Conservation (phyloP, 1,284 basidiomycete species). For the Rhodotorula glutinis region DNA sequence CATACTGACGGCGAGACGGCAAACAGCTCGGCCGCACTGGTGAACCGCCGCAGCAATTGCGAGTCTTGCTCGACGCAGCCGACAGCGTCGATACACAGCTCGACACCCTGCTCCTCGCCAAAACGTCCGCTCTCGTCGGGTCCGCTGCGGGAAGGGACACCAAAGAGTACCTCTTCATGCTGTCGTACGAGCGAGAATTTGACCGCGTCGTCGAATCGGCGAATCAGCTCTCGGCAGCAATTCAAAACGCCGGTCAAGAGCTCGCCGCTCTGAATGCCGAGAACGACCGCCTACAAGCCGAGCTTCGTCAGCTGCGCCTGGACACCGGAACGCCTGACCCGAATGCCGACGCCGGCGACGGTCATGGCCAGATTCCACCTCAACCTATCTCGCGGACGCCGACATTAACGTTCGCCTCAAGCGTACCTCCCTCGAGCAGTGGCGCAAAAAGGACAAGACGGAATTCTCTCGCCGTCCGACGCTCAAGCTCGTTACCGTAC, state of each 20-base stretch:
- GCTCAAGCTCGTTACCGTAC: background rate
- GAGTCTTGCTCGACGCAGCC: conserved; percentile 19
- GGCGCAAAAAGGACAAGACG: no score
- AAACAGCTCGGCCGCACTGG: conserved; percentile 28
- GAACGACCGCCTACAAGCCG: background rate
- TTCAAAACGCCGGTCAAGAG: conserved; percentile 1
- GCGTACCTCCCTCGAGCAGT: background rate
- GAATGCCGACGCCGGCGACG: no score
- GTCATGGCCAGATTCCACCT: background rate
- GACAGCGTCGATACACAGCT: conserved; percentile 13
- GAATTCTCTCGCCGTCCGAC: no score
- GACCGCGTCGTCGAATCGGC: conserved; percentile 29
- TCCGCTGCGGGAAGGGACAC: conserved; percentile 10
- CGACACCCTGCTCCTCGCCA: conserved; percentile 2
- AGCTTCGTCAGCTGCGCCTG: background rate
- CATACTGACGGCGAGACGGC: background rate
- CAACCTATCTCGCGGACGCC: background rate
- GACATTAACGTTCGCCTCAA: background rate
- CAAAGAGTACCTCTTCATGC: conserved; percentile 30
- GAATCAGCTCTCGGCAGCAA: conserved; percentile 9
- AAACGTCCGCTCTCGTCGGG: conserved; percentile 11
- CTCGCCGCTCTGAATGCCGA: background rate
- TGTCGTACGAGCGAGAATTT: conserved; percentile 31
- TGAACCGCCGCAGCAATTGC: conserved; percentile 11
- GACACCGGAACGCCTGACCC: no score